Percentiles rank a stretch among this genome's conserved stretches.
These are phyloP conservation scores for Paraconiothyrium brasiliense DNA, from an alignment of 2,329 filamentous ascomycete species.

Conservation along the genomic window DNA sequence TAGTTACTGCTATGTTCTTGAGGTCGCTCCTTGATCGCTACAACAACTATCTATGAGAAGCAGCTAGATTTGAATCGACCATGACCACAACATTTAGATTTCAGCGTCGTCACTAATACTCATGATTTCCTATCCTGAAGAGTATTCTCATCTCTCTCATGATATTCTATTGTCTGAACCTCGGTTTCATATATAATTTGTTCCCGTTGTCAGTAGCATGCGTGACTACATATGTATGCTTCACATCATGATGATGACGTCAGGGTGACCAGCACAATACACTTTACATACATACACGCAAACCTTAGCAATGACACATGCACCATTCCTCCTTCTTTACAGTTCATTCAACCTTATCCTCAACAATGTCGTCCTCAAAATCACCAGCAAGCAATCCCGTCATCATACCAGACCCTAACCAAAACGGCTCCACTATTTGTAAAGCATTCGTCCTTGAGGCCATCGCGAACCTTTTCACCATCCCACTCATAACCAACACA, in stretches of 20 bases:
- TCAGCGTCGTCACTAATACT: too few relatives aligned
- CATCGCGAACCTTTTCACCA: conserved; percentile 37
- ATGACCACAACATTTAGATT: too few relatives aligned
- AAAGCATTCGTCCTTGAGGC: conserved; percentile 40
- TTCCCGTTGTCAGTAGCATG: too few relatives aligned
- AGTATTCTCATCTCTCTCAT: too few relatives aligned
- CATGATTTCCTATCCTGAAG: too few relatives aligned
- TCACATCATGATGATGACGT: neutral
- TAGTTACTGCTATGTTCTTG: too few relatives aligned
- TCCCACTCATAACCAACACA: conserved; percentile 37
- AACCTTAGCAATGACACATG: neutral
- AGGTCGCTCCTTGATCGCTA: too few relatives aligned
- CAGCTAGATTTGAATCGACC: too few relatives aligned
- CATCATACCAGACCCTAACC: conserved; percentile 25
- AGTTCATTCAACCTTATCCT: neutral
- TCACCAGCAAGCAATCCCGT: conserved; percentile 9
- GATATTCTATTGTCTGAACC: too few relatives aligned
- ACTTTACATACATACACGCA: neutral
- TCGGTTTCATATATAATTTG: too few relatives aligned
- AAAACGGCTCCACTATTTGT: conserved; percentile 32
- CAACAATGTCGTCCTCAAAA: conserved; percentile 9
- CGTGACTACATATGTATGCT: too few relatives aligned
- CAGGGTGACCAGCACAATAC: neutral
- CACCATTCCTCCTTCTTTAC: neutral
- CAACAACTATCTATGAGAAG: too few relatives aligned